A percentile compares a stretch with the other conserved stretches of the same genome.
phyloP scores from a whole-genome alignment of 768 basidiomycete species.

The Tulasnella sp. region DNA sequence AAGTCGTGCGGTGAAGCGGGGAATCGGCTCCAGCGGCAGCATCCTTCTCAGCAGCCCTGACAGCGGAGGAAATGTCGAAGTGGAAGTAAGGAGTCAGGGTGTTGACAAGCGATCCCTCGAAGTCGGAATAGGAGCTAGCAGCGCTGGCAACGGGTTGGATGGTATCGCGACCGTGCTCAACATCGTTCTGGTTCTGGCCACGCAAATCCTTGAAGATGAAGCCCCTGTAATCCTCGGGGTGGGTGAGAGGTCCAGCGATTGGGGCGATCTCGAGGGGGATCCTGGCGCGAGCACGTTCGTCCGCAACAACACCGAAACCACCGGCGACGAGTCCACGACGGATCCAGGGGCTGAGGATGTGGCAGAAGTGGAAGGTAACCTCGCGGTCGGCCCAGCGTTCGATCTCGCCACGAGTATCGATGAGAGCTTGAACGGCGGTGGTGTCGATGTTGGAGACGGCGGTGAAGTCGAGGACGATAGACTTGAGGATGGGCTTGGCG shows the following conservation, averaged over 20 bases:
- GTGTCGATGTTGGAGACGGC: conserved; percentile 81
- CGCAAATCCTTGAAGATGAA: conserved; percentile 6
- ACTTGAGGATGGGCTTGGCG: conserved; percentile 57
- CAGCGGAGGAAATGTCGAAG: conserved; percentile 65
- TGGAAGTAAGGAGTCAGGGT: conserved; percentile 47
- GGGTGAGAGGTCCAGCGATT: not conserved
- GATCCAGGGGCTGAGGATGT: conserved; percentile 88
- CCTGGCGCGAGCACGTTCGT: conserved; percentile 23
- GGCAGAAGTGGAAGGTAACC: conserved; percentile 84
- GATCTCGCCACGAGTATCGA: conserved; percentile 79
- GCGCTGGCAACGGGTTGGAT: conserved; percentile 37
- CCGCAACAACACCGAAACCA: conserved; percentile 64
- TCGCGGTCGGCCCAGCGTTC: conserved; percentile 55
- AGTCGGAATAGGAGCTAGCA: conserved; percentile 32
- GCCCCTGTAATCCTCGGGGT: conserved; percentile 18
- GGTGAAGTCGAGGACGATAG: conserved; percentile 87
- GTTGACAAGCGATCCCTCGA: conserved; percentile 6
- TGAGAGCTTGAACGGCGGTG: conserved; percentile 80
- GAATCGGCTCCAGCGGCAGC: not conserved
- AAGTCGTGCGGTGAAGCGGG: not conserved
- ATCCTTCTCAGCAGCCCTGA: conserved; percentile 48
- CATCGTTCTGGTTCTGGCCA: conserved; percentile 11
- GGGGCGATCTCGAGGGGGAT: conserved; percentile 16
- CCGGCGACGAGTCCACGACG: conserved; percentile 79
- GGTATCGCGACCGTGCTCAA: conserved; percentile 6